Evolutionary conservation across 1,139 yeast species (phyloP).

Genomic region (Yueomyces sp.): DNA sequence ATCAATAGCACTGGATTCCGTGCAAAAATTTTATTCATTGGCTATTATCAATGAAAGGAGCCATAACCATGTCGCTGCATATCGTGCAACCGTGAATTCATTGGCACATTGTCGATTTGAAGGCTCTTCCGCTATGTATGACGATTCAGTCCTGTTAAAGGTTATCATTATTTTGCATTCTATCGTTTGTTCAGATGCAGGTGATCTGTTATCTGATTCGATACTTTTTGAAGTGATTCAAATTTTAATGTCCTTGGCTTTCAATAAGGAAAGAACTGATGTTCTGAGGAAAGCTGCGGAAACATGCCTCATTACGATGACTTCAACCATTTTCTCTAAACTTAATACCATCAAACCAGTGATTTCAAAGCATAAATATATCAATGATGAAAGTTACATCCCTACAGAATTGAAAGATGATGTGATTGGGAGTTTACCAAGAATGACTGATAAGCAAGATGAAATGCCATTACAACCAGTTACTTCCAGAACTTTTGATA

Average conservation of each 20-base stretch:
- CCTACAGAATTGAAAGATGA: conserved; percentile 24
- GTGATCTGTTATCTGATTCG: conserved; percentile 58
- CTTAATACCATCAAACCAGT: conserved; percentile 21
- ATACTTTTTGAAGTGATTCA: conserved; percentile 79
- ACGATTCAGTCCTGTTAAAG: conserved; percentile 77
- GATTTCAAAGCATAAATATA: conserved; percentile 17
- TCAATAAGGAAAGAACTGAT: conserved; percentile 82
- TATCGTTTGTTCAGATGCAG: conserved; percentile 48
- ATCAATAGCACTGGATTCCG: conserved; percentile 59
- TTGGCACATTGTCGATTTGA: conserved; percentile 90
- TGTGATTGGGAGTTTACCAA: conserved; percentile 19
- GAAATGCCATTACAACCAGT: neutral
- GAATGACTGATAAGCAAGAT: neutral
- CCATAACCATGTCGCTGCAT: conserved; percentile 33
- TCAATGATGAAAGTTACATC: conserved; percentile 26
- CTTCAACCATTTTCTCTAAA: conserved; percentile 52
- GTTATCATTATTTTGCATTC: conserved; percentile 64
- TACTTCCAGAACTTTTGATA: neutral
- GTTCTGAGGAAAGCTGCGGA: conserved; percentile 82
- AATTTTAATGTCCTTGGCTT: conserved; percentile 84
- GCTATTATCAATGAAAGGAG: conserved; percentile 34
- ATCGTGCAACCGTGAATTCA: conserved; percentile 45
- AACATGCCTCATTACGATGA: conserved; percentile 59
- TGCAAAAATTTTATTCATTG: conserved; percentile 55
- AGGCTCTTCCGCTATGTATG: conserved; percentile 84